Conservation (phyloP, 2,329 filamentous ascomycete genomes). For the Exophiala viscosa region DNA sequence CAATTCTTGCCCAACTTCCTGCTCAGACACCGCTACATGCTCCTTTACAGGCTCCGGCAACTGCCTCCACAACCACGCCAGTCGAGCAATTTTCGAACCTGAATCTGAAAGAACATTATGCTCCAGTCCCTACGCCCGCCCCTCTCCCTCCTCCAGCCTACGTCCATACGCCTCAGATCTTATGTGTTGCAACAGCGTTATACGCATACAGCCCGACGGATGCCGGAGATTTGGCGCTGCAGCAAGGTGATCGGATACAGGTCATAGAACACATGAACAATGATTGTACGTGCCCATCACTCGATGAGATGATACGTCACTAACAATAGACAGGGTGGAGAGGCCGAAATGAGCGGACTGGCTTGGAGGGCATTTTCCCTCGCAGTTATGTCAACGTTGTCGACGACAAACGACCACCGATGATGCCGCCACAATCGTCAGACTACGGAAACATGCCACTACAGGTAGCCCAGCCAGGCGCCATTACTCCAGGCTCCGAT, state of each 20-base stretch:
- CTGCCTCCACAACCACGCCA: conserved; percentile 36
- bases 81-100: conserved; percentile 39
- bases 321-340: conserved; percentile 58
- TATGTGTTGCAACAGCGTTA: conserved; percentile 73
- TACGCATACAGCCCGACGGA: conserved; percentile 81
- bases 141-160: conserved; percentile 51
- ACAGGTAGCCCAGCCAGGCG: conserved; percentile 62
- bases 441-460: conserved; percentile 65
- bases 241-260: conserved; percentile 73
- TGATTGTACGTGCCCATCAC: conserved; percentile 59
- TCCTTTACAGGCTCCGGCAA: conserved; percentile 34
- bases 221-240: conserved; percentile 74
- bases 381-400: conserved; percentile 75
- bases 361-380: conserved; percentile 90
- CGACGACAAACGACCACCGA: conserved; percentile 56
- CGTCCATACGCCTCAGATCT: conserved; percentile 48
- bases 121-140: conserved; percentile 45
- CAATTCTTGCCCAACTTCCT: conserved; percentile 71
- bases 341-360: conserved; percentile 78
- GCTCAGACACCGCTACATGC: conserved; percentile 49
- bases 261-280: conserved; percentile 92
- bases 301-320: conserved; percentile 20
- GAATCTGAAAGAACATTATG: conserved; percentile 41
- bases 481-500: conserved; percentile 35
- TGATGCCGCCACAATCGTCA: conserved; percentile 37